Base-by-base conservation (phyloP, 78 protist species). In the Dictyostelium discoideum region DNA sequence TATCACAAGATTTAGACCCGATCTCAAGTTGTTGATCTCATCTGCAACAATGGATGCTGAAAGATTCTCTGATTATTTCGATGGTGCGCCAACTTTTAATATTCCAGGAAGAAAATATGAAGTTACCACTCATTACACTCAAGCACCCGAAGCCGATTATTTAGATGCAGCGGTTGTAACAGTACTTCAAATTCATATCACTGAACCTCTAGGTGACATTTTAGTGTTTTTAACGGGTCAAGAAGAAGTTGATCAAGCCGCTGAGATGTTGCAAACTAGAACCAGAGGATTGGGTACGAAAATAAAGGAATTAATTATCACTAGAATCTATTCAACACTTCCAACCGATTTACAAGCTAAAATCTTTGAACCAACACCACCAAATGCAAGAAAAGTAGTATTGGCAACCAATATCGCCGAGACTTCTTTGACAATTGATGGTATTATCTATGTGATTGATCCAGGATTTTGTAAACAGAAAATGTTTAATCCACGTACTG, bases 331-430 rank as follows among this genome's bases (percentile, higher is more conserved):
- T 92, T 42, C 99, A n/a, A 92, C 97, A 39, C 97, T 99, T 81
- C 99, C 99, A 18, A 92, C 99, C 1, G 99, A 99, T 29, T 88
- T 96, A 92, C 99, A 99, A 69, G 93, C 97, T 18, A 97, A 97
- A 81, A 98, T 98, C 11, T 98, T 98, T 57, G 98, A 98, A 85
- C 98, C 98, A n/a, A 97, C 99, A 22, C 99, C 99, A 9, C 98
- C 97, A 16, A 96, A 96, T 16, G 97, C 99, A 7, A 93, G 99
- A 84, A 99, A 99, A 94, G 99, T 99, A 0, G 99, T 99, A 13
- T 78, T 99, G 60, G 99, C 99, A 24, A 99, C 99, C 29, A 99
- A 99, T 97, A 99, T 99, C 85, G 99, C 99, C 39, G 99, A 99
- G 85, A 99, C 99, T 3, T 97, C 99, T 48, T 94, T 99, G 29